Evolutionary conservation across 805 yeast species (phyloP).

Genomic region (Schwanniomyces pseudopolymorphus): DNA sequence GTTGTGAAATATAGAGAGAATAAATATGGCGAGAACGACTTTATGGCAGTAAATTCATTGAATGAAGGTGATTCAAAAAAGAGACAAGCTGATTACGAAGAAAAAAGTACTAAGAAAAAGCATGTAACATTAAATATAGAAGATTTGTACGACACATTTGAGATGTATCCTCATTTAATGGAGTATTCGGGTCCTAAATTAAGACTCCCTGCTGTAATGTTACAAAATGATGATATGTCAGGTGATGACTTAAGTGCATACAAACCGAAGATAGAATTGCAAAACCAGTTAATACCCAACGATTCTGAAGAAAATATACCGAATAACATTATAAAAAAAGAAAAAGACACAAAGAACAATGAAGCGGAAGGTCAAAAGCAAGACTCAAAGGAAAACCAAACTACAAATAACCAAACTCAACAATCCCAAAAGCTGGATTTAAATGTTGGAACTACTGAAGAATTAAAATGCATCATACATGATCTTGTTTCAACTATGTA

Average conservation of each 20-base stretch:
- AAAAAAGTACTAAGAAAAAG: constrained; percentile 6
- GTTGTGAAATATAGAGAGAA: constrained; percentile 61
- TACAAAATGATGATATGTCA: constrained; percentile 56
- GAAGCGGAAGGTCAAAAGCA: not conserved
- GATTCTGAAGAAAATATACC: constrained; percentile 2
- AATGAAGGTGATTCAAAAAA: constrained; percentile 8
- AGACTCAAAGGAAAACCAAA: not conserved
- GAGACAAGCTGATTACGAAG: constrained; percentile 19
- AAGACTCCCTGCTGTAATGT: constrained; percentile 47
- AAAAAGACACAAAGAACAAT: not conserved
- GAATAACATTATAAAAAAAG: constrained; percentile 2
- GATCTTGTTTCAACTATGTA: constrained; percentile 53
- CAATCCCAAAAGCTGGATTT: constrained; percentile 13
- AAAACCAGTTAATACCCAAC: not conserved
- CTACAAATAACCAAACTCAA: not conserved
- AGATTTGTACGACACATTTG: constrained; percentile 65
- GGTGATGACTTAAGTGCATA: constrained; percentile 30
- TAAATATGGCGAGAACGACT: constrained; percentile 40
- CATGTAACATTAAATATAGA: constrained; percentile 53
- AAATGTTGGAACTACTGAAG: constrained; percentile 62
- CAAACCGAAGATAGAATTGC: constrained; percentile 23
- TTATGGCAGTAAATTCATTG: constrained; percentile 17
- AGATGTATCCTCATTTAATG: constrained; percentile 62
- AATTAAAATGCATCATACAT: constrained; percentile 68
- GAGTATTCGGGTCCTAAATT: constrained; percentile 66